Base-by-base conservation (phyloP, 2,329 filamentous ascomycete species). In the Colletotrichum tabaci region DNA sequence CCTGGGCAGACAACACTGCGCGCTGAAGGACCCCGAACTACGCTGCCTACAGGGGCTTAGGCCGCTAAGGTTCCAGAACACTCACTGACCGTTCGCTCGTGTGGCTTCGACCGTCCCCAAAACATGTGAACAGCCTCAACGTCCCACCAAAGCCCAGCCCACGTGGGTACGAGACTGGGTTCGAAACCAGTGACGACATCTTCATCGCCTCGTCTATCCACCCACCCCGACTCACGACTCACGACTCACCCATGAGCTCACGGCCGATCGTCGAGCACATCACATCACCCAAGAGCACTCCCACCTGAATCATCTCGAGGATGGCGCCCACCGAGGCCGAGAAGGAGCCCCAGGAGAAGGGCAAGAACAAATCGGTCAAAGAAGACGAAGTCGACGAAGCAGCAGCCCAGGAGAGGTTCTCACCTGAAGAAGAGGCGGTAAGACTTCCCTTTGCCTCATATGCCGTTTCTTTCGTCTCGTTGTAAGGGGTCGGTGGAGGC, bases 361-460 rank as follows among this genome's bases (percentile, higher is more conserved):
- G 50, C 60, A 60, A 68, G 74, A 66, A 30, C 49, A 57, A 57
- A 30, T 18, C 12, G 44, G 35, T 56, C 18, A 44, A 72, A 16
- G 60, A 73, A 6, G 73, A 75, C 2, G 74, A 74, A 3, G 75
- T 81, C 21, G 78, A 81, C 2, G 78, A 80, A n/a, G 76, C 13
- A 18, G 16, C 18, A 76, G 64, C 78, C 30, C 75, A 75, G 73
- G 80, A 78, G 57, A 82, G 76, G 67, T 88, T 90, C 75, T 79
- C 87, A 0, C 85, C 87, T 2, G 87, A 90, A 67, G 87, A 90
- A 77, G 89, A 90, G 82, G 84, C 85, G 75, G 88, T 87, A 83
- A 78, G 86, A 10, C 13, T 46, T 30, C 40, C 7, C 10, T 7
- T n/a, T 13, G 8, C 40, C 12, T 15, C 13, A 16, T 52, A 8